Evolutionary conservation across 495 filamentous ascomycete species (phyloP).

Genomic region (Chaetomium tenue): DNA sequence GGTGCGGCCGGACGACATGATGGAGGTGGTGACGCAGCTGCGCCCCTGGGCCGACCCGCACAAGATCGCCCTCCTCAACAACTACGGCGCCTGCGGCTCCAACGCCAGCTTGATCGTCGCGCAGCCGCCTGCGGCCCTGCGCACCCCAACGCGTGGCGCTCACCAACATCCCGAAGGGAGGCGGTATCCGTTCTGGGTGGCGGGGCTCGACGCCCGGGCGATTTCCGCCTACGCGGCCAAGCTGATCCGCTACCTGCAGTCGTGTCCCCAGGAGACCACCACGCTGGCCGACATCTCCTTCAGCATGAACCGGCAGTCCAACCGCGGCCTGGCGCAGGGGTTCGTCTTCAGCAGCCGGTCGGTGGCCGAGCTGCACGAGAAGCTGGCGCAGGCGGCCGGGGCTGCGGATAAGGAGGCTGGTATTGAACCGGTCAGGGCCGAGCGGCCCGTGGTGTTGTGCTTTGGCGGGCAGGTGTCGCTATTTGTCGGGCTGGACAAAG

Average conservation of each 20-base stretch:
- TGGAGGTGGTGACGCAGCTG: conserved; percentile 39
- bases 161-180: conserved; percentile 9
- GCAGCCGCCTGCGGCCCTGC: not conserved
- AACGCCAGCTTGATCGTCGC: conserved; percentile 26
- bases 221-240: conserved; percentile 23
- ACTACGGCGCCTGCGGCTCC: conserved; percentile 34
- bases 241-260: conserved; percentile 17
- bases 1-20: conserved; percentile 32
- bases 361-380: conserved; percentile 36
- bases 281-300: conserved; percentile 41
- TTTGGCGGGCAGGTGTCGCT: conserved; percentile 55
- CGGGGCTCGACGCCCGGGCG: conserved; percentile 34
- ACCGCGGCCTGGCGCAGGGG: conserved; percentile 26
- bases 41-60: conserved; percentile 34
- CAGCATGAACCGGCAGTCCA: conserved; percentile 32
- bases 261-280: conserved; percentile 6
- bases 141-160: not conserved
- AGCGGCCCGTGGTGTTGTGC: conserved; percentile 43
- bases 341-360: conserved; percentile 37
- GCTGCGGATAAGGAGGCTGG: not conserved
- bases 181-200: conserved; percentile 39
- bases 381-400: conserved; percentile 16
- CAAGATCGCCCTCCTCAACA: conserved; percentile 30
- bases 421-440: conserved; percentile 15
- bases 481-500: conserved; percentile 42